Evolutionary conservation across 208 protist genomes (phyloP), one percentile per base, ranked within the genome.

Genomic region (Acanthamoeba lugdunensis): DNA sequence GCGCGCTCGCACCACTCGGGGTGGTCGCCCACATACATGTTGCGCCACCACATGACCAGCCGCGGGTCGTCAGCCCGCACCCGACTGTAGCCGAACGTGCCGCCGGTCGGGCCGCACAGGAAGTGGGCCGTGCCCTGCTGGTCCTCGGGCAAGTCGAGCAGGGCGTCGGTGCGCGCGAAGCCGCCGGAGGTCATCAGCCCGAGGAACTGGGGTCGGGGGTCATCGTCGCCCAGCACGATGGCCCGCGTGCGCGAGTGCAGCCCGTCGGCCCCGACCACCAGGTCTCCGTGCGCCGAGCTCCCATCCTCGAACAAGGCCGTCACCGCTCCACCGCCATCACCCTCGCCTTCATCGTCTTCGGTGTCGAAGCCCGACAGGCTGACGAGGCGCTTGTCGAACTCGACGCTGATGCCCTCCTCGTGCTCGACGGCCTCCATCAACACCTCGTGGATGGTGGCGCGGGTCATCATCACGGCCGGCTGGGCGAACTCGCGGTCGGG

Each of bases 11-110:
- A 14, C 30, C 52, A 37, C 50, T 65, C 50, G 7, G 25, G 52
- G n/a, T 58, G 30, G 28, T 88, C 56, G n/a, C 4, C 23, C 48
- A 65, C 52, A 4, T 89, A 11, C 50, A 65, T 89, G 81, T 89
- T 89, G 52, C 81, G 81, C 81, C 81, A 89, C 81, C 81, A 89
- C 81, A 88, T 45, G n/a, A 67, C 81, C n/a, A 67, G 4, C 28
- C 81, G 81, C 11, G 81, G 81, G n/a, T 89, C 52, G 52, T 61
- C 50, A 11, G 4, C 13, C 23, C 33, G 21, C 5, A 52, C 52
- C 4, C 81, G 81, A 11, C 52, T 67, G 81, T 89, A 89, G 28
- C 81, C 81, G 0, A 89, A 28, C 23, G 21, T 67, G 9, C 81
- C 30, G 50, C 81, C 45, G 2, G 25, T 48, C 30, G 52, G 52